Conservation (phyloP, 208 protist genomes). For the Perkinsela sp. region DNA sequence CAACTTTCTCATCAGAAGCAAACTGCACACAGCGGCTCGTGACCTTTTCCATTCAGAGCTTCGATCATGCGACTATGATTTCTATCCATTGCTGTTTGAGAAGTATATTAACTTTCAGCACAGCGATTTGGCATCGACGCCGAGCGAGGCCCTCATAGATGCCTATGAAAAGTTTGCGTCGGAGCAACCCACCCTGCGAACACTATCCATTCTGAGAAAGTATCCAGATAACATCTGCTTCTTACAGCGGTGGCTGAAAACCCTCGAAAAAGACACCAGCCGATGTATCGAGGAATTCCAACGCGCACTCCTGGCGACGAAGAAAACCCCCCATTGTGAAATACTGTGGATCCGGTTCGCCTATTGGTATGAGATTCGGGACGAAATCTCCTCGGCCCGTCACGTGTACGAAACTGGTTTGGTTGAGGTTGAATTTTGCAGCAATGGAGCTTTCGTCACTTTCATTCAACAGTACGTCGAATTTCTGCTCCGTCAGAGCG, state of each 20-base stretch:
- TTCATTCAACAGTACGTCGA: not conserved
- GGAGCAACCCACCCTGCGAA: not conserved
- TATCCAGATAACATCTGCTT: not conserved
- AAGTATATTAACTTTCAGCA: not conserved
- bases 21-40: no score
- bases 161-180: not conserved
- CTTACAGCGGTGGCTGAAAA: not conserved
- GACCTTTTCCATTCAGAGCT: not conserved
- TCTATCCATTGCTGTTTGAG: not conserved
- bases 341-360: not conserved
- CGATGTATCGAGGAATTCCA: not conserved
- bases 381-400: not conserved
- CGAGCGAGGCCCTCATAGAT: not conserved
- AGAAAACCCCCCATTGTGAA: not conserved
- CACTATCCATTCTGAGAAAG: not conserved
- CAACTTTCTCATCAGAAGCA: no score
- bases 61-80: not conserved
- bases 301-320: not conserved
- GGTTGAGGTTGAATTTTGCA: not conserved
- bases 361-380: not conserved
- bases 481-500: not conserved
- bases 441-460: not conserved
- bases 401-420: not conserved
- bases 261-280: not conserved
- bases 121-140: not conserved